Evolutionary conservation across 257 asterid genomes (phyloP).

Genomic region (Fraxinus pennsylvanica): DNA sequence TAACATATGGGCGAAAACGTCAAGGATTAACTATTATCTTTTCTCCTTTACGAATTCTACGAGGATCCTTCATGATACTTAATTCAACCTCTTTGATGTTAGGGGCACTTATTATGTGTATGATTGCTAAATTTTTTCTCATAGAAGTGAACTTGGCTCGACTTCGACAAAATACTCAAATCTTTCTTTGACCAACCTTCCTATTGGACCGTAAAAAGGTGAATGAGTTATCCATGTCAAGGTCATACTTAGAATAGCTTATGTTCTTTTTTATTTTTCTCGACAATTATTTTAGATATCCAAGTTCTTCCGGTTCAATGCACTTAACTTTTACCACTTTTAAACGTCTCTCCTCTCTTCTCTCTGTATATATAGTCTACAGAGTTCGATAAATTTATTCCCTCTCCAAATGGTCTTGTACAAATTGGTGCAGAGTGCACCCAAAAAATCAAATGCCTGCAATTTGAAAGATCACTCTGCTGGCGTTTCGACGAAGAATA

Average conservation of each 20-base stretch:
- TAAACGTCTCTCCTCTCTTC: neutral
- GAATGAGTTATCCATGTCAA: neutral
- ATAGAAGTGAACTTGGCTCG: neutral
- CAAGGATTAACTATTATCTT: neutral
- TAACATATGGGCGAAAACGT: neutral
- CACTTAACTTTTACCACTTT: neutral
- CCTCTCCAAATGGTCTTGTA: conserved; percentile 10
- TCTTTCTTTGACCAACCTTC: too few relatives aligned
- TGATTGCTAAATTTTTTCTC: neutral
- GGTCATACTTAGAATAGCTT: neutral
- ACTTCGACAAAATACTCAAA: too few relatives aligned
- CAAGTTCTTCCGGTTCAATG: neutral
- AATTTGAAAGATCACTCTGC: neutral
- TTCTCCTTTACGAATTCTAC: too few relatives aligned
- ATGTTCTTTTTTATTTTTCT: too few relatives aligned
- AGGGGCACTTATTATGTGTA: too few relatives aligned
- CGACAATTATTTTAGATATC: too few relatives aligned
- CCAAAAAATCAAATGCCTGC: conserved; percentile 27
- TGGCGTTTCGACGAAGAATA: conserved; percentile 32
- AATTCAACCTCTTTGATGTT: too few relatives aligned
- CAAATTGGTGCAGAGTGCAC: conserved; percentile 22
- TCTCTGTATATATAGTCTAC: neutral
- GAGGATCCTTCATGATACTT: too few relatives aligned
- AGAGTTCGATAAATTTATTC: neutral
- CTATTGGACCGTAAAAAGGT: neutral